A percentile compares a stretch with the other conserved stretches of the same genome.
Evolutionary conservation across 352 stramenopile genomes (phyloP).

Genomic region (Pythium vanterpoolii): DNA sequence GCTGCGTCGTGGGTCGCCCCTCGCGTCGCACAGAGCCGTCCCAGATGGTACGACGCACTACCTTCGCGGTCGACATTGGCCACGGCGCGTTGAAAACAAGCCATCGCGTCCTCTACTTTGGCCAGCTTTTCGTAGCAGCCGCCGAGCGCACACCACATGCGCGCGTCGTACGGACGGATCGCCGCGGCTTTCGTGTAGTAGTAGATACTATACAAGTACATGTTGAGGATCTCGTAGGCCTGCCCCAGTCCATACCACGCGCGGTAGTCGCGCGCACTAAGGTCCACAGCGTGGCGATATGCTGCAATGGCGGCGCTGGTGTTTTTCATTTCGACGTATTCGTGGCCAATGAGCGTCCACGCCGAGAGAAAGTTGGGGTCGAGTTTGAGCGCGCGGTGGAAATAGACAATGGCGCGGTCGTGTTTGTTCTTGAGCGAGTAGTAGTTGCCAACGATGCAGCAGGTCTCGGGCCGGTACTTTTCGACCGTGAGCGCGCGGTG

Average conservation of each 20-base stretch:
- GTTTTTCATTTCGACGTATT: slow-evolving; percentile 99
- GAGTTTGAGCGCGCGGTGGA: slow-evolving; percentile 93
- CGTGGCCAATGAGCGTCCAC: slow-evolving; percentile 98
- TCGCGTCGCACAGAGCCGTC: slow-evolving; percentile 47
- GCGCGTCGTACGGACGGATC: slow-evolving; percentile 94
- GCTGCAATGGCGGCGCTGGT: slow-evolving; percentile 95
- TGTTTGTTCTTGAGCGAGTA: slow-evolving; percentile 92
- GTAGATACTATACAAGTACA: slow-evolving; percentile 98
- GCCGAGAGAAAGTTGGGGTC: slow-evolving; percentile 94
- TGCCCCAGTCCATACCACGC: slow-evolving; percentile 98
- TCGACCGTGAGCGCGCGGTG: slow-evolving; percentile 92
- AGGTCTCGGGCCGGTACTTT: slow-evolving; percentile 98
- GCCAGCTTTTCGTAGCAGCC: slow-evolving; percentile 77
- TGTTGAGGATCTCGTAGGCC: slow-evolving; percentile 98
- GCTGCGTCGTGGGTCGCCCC: slow-evolving; percentile 54
- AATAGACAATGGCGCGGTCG: slow-evolving; percentile 97
- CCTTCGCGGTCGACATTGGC: slow-evolving; percentile 75
- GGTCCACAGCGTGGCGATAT: slow-evolving; percentile 92
- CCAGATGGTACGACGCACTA: slow-evolving; percentile 69
- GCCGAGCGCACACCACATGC: slow-evolving; percentile 98
- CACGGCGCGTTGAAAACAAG: slow-evolving; percentile 73
- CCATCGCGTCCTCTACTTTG: slow-evolving; percentile 65
- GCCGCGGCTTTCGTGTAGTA: slow-evolving; percentile 97
- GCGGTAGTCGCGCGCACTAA: slow-evolving; percentile 94
- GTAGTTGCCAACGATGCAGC: slow-evolving; percentile 94